Evolutionary conservation across 73 alveolate genomes (phyloP), one percentile per base, ranked within the genome.

Genomic region (Uronychia setigera): DNA sequence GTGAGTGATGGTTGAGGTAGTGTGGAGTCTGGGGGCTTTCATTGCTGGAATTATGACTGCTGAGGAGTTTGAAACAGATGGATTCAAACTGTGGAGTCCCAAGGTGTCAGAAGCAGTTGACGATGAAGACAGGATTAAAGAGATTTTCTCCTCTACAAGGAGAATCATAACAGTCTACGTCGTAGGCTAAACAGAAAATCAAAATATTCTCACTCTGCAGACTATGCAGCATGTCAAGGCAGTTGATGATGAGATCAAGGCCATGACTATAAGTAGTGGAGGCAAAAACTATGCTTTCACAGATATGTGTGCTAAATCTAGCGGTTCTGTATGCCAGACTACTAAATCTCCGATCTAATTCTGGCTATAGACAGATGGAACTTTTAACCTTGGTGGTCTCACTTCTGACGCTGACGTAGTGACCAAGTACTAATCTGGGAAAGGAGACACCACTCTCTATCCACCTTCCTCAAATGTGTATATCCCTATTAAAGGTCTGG

Each of bases 1-100:
- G n/a, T 74, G 28, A 26, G 31, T 30, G 25, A 74, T 26, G n/a
- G n/a, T n/a, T n/a, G 31, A 30, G 11, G 25, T 74, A 30, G 25
- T 19, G 29, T 19, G 11, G 26, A 74, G 11, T 9, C 31, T 74
- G 35, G 26, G 26, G 74, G 26, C 74, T 57, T 57, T 57, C 74
- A 57, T n/a, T n/a, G n/a, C n/a, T n/a, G n/a, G n/a, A n/a, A n/a
- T n/a, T n/a, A n/a, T n/a, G n/a, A n/a, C n/a, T n/a, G n/a, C n/a
- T n/a, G n/a, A n/a, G n/a, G n/a, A n/a, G n/a, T n/a, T n/a, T n/a
- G n/a, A n/a, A n/a, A n/a, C n/a, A n/a, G n/a, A n/a, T n/a, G n/a
- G n/a, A n/a, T n/a, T n/a, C n/a, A n/a, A n/a, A n/a, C n/a, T 67
- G 5, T 67, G 79, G 79, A 32, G 34, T n/a, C 79, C 79, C 5